These are phyloP conservation scores for Fusarium euwallaceae DNA, from an alignment of 2,329 filamentous ascomycete genomes.

Conservation along the genomic window DNA sequence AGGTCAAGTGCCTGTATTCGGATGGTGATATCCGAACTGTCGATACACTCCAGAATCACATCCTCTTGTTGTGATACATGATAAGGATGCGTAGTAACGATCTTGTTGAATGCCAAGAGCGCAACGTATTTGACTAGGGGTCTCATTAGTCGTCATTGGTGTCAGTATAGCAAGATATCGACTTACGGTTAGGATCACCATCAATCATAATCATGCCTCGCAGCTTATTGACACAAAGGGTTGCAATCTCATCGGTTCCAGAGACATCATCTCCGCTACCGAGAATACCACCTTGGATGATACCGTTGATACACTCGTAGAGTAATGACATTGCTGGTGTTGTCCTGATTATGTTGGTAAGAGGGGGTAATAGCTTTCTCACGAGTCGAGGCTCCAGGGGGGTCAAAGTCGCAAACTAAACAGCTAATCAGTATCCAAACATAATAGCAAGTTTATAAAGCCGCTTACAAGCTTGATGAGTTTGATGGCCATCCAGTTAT, in stretches of 20 bases:
- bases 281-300: conserved; percentile 95
- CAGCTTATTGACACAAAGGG: conserved; percentile 91
- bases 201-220: conserved; percentile 94
- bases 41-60: conserved; percentile 95
- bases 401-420: conserved; percentile 91
- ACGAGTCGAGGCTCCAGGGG: conserved; percentile 92
- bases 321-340: conserved; percentile 98
- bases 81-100: conserved; percentile 87
- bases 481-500: conserved; percentile 99
- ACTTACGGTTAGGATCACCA: conserved; percentile 90
- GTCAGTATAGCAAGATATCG: no score
- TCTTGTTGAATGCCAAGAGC: conserved; percentile 93
- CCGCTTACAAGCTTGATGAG: conserved; percentile 90
- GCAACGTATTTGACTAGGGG: conserved; percentile 93
- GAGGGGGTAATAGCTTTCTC: conserved; percentile 88
- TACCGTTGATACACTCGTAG: conserved; percentile 98
- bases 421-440: neutral
- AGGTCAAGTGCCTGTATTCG: conserved; percentile 92
- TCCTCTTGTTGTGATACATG: conserved; percentile 94
- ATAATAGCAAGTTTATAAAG: neutral
- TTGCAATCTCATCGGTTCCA: conserved; percentile 91
- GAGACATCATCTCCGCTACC: conserved; percentile 83
- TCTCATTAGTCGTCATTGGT: conserved; percentile 25
- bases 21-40: conserved; percentile 96
- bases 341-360: conserved; percentile 93